Percentiles rank a stretch among this genome's conserved stretches.
Conservation (phyloP, 805 yeast species). For the Yarrowia phangngaensis region DNA sequence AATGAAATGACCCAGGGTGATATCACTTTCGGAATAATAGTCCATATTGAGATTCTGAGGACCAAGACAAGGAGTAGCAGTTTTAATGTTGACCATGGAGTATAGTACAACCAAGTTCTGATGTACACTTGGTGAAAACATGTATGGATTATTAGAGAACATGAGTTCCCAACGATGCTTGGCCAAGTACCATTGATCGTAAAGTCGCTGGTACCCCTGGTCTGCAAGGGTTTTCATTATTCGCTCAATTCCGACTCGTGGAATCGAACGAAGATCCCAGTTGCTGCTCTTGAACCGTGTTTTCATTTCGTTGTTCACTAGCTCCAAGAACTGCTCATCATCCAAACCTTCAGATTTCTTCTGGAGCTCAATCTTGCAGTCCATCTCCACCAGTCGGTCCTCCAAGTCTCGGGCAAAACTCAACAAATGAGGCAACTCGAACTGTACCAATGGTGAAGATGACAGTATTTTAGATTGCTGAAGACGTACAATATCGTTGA, state of each 20-base stretch:
- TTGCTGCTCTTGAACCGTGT: constrained; percentile 2
- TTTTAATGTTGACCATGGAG: constrained; percentile 75
- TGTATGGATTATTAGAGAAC: constrained; percentile 49
- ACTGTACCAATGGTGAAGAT: constrained; percentile 78
- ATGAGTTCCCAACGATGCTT: constrained; percentile 67
- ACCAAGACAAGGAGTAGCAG: constrained; percentile 89
- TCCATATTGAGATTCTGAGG: constrained; percentile 83
- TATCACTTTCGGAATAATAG: constrained; percentile 86
- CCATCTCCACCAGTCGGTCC: constrained; percentile 35
- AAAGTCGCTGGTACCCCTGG: constrained; percentile 36
- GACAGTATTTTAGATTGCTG: constrained; percentile 55
- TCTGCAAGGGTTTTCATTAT: constrained; percentile 41
- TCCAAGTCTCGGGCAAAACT: constrained; percentile 54
- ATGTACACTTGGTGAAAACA: constrained; percentile 68
- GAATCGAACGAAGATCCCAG: constrained; percentile 35
- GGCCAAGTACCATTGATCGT: constrained; percentile 41
- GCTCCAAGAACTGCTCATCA: constrained; percentile 24
- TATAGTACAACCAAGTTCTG: constrained; percentile 75
- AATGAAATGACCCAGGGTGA: constrained; percentile 81
- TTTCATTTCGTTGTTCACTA: constrained; percentile 23
- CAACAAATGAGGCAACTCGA: constrained; percentile 64
- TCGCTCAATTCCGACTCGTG: constrained; percentile 43
- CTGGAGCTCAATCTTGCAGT: constrained; percentile 26
- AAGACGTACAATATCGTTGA: constrained; percentile 30
- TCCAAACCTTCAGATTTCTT: constrained; percentile 24